A percentile compares a stretch with the other conserved stretches of the same genome.
These are phyloP conservation scores for Dothidotthia symphoricarpi DNA, from an alignment of 2,329 filamentous ascomycete species.

Conservation along the genomic window DNA sequence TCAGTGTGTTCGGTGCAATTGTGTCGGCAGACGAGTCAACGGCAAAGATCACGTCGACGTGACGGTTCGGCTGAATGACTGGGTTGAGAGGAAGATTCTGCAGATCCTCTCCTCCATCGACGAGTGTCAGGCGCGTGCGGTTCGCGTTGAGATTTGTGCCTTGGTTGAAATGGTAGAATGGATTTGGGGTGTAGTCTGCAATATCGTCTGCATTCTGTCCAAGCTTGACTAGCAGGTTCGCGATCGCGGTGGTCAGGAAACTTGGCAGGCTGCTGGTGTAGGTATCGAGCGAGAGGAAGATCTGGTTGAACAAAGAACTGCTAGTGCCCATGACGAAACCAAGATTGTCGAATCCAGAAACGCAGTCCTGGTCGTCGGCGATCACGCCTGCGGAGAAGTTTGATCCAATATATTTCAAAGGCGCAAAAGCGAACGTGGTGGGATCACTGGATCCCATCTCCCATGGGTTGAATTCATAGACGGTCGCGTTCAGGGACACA, in stretches of 20 bases:
- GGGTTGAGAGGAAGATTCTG: conserved; percentile 80
- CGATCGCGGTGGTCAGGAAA: conserved; percentile 54
- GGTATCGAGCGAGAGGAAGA: conserved; percentile 57
- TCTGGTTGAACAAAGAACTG: conserved; percentile 78
- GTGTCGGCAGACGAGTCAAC: conserved; percentile 77
- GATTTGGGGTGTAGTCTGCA: conserved; percentile 71
- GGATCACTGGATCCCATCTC: conserved; percentile 78
- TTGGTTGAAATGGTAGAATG: conserved; percentile 67
- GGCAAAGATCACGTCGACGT: conserved; percentile 78
- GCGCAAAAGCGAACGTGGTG: conserved; percentile 68
- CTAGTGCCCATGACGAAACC: conserved; percentile 86
- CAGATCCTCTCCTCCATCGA: conserved; percentile 74
- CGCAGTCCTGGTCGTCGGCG: conserved; percentile 58
- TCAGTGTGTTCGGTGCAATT: conserved; percentile 35
- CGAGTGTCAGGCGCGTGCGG: conserved; percentile 61
- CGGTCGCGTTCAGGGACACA: conserved; percentile 68
- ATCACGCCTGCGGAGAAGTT: conserved; percentile 66
- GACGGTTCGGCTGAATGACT: conserved; percentile 68
- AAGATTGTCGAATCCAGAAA: conserved; percentile 77
- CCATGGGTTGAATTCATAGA: conserved; percentile 76
- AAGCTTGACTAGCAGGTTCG: conserved; percentile 54
- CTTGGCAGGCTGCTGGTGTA: conserved; percentile 45
- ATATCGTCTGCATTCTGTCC: conserved; percentile 67
- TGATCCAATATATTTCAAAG: conserved; percentile 69
- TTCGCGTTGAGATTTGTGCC: conserved; percentile 58